phyloP scores from a whole-genome alignment of 1,139 yeast species.

The Debaryomyces udenii region DNA sequence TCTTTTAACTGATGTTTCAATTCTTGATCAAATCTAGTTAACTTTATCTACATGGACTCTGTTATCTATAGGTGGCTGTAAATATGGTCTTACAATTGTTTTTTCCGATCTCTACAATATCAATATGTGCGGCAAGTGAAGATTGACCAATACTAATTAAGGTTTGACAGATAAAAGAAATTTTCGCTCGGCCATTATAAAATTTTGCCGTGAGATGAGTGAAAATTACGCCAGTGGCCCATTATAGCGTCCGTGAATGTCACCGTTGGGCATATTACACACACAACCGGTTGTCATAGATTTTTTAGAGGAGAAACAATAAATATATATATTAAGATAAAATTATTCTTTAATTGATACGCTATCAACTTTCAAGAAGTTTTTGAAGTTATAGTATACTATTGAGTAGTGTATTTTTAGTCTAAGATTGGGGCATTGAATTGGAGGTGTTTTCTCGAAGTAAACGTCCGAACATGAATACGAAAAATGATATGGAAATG shows the following conservation, averaged over 20 bases:
- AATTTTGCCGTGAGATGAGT: constrained; percentile 7
- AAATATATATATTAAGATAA: neutral
- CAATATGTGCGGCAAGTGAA: too few relatives aligned
- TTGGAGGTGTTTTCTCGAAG: too few relatives aligned
- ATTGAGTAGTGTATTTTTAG: neutral
- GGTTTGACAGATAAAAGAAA: constrained; percentile 4
- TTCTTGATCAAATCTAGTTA: too few relatives aligned
- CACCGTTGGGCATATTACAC: too few relatives aligned
- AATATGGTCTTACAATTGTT: too few relatives aligned
- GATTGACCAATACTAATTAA: too few relatives aligned
- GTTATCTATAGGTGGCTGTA: too few relatives aligned
- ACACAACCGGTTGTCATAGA: neutral
- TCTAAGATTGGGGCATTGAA: too few relatives aligned
- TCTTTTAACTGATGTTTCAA: too few relatives aligned
- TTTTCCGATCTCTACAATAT: too few relatives aligned
- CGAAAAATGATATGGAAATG: constrained; percentile 16
- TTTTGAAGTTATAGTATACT: neutral
- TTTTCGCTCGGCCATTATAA: constrained; percentile 6
- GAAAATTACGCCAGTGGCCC: neutral
- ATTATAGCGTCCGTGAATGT: neutral
- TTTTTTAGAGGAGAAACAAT: neutral
- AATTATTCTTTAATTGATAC: neutral
- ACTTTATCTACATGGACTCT: too few relatives aligned
- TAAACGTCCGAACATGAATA: neutral
- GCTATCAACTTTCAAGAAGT: neutral